Percentiles rank a stretch among this genome's conserved stretches.
These are phyloP conservation scores for Tricholoma matsutake DNA, from an alignment of 768 basidiomycete species.

Conservation along the genomic window DNA sequence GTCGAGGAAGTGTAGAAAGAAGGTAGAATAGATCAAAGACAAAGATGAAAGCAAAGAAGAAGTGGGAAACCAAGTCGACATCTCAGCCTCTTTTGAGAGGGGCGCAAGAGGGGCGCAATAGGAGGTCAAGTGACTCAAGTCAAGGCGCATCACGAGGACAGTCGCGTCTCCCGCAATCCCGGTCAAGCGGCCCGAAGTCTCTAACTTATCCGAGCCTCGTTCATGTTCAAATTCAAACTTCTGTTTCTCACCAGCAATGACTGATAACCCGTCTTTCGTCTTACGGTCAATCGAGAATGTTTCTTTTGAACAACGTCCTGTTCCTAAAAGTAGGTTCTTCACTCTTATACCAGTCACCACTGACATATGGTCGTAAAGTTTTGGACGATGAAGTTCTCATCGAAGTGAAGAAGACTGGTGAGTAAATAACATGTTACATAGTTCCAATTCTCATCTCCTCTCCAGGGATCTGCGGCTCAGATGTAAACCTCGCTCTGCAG, in stretches of 20 bases:
- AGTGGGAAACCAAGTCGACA: not conserved
- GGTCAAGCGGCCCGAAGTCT: too few species aligned
- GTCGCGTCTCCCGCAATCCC: too few species aligned
- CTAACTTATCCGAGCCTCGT: too few species aligned
- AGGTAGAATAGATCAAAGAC: not conserved
- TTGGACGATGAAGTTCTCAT: conserved; percentile 79
- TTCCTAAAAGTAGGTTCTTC: conserved; percentile 58
- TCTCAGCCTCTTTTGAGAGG: conserved; percentile 6
- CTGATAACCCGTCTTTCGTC: conserved; percentile 79
- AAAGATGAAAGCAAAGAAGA: not conserved
- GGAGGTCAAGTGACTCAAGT: not conserved
- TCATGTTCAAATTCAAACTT: too few species aligned
- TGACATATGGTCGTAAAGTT: conserved; percentile 37
- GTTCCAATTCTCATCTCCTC: conserved; percentile 6
- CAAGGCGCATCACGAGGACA: not conserved
- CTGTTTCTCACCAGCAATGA: conserved; percentile 48
- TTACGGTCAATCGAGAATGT: conserved; percentile 67
- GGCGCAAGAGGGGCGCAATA: not conserved
- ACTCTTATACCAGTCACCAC: not conserved
- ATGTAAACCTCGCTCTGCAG: conserved; percentile 44
- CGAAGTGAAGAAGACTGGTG: conserved; percentile 89
- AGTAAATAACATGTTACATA: conserved; percentile 16
- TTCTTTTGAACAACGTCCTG: conserved; percentile 68
- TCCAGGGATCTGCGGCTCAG: conserved; percentile 87
- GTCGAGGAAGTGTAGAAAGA: conserved; percentile 12